Conservation (phyloP, 1,139 yeast genomes). For the Taphrina communis region DNA sequence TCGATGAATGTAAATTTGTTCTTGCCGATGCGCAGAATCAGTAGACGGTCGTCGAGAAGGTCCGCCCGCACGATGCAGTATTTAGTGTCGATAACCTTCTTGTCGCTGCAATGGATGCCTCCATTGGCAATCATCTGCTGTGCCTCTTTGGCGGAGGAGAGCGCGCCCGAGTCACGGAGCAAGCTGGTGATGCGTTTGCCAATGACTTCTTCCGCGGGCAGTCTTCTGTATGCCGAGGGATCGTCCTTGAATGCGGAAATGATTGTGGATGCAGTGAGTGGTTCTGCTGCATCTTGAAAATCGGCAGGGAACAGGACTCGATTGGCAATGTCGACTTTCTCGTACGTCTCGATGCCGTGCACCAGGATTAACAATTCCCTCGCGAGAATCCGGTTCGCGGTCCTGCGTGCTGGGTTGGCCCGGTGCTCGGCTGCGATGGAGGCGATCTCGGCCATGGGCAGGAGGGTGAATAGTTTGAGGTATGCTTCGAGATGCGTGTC, state of each 20-base stretch:
- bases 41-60: conserved; percentile 64
- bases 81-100: conserved; percentile 61
- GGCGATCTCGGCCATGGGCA: conserved; percentile 68
- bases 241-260: conserved; percentile 67
- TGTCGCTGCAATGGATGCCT: conserved; percentile 72
- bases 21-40: conserved; percentile 78
- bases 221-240: conserved; percentile 58
- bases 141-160: conserved; percentile 59
- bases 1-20: conserved; percentile 46
- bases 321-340: conserved; percentile 67
- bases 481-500: conserved; percentile 77
- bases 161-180: conserved; percentile 21
- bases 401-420: conserved; percentile 64
- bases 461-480: conserved; percentile 75
- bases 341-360: conserved; percentile 81
- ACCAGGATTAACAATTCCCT: conserved; percentile 83
- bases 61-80: conserved; percentile 60
- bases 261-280: conserved; percentile 60
- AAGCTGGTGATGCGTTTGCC: conserved; percentile 51
- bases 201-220: conserved; percentile 54
- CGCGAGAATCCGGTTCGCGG: conserved; percentile 80
- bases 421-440: conserved; percentile 61
- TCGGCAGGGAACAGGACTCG: conserved; percentile 66
- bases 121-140: conserved; percentile 70
- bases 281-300: conserved; percentile 57